Base-by-base conservation (phyloP, 2,329 filamentous ascomycete genomes). In the Fusarium sp. region DNA sequence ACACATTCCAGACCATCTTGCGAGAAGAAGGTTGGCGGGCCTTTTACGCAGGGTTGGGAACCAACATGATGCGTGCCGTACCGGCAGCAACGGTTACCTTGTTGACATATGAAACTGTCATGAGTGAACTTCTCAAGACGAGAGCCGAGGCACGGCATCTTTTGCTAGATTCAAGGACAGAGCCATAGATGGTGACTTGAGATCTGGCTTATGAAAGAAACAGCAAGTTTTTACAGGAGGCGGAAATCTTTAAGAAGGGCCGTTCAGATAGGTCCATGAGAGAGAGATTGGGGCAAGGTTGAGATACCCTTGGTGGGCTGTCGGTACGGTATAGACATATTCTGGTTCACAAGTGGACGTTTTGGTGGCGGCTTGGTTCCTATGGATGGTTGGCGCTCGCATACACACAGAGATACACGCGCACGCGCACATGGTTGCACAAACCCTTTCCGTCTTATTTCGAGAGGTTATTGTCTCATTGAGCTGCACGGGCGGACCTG, bases 11-110 rank as follows among this genome's bases (percentile, higher is more conserved):
- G 71, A 95, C 92, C 4, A 98, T 99, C 70, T 85, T 98, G 40
- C 87, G 86, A 37, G 97, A 99, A 82, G 97, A 99, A 83, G 97
- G 97, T 8, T 98, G 96, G 95, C 89, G 93, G 71, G 96, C 96
- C 4, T 98, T 99, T 79, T 99, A 99, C 82, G 96, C 95, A 27
- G 97, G 97, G 38, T 95, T 99, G 87, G 97, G 97, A 40, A 98
- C 96, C 58, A 99, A 99, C 84, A 94, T 99, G 91, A 95, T 98
- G 87, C 90, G 97, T 66, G 97, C 97, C 9, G 93, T 99, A 14
- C 97, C 97, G 35, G 95, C 97, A 25, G 96, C 97, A 22, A 97
- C 97, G 79, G 98, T 97, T 30, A 99, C 97, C 4, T 97, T 99
- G 93, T 88, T 98, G 80, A 98, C 96, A 14, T 99, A 98, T 80